Evolutionary conservation across 768 basidiomycete species (phyloP).

Genomic region (Suillus luteus): DNA sequence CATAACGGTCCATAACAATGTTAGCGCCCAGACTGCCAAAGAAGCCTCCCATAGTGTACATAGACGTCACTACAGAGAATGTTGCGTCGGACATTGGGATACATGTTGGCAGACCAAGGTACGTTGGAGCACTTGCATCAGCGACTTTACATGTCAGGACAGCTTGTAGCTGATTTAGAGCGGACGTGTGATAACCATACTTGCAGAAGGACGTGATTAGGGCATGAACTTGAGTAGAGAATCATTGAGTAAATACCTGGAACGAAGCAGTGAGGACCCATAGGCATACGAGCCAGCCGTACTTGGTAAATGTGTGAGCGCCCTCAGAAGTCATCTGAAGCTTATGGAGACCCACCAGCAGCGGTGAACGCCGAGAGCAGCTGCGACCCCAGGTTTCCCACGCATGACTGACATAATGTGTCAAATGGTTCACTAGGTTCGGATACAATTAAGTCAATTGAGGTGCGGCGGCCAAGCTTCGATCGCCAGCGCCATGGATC

Average conservation of each 20-base stretch:
- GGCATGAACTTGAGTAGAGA: neutral
- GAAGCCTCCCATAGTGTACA: conserved; percentile 89
- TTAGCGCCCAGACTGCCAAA: conserved; percentile 73
- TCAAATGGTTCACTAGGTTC: too few relatives aligned
- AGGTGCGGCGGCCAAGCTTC: too few relatives aligned
- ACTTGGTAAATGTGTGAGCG: conserved; percentile 49
- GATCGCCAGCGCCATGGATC: too few relatives aligned
- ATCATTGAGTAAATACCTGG: conserved; percentile 35
- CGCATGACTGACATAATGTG: neutral
- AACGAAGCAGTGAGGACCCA: conserved; percentile 71
- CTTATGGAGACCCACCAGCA: neutral
- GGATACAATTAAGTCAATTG: too few relatives aligned
- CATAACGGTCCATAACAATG: conserved; percentile 66
- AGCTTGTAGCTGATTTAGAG: conserved; percentile 85
- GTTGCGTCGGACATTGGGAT: conserved; percentile 74
- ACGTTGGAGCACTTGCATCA: conserved; percentile 16
- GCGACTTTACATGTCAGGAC: conserved; percentile 67
- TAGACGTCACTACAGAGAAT: conserved; percentile 82
- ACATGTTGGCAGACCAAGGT: conserved; percentile 63
- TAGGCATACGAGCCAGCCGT: conserved; percentile 65
- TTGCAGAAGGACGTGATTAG: conserved; percentile 26
- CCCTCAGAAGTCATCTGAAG: conserved; percentile 12
- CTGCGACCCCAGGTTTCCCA: neutral
- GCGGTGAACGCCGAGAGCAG: too few relatives aligned
- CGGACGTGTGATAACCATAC: conserved; percentile 94